Base-by-base conservation (phyloP, 1,284 basidiomycete species). In the Ceratobasidium sp. region DNA sequence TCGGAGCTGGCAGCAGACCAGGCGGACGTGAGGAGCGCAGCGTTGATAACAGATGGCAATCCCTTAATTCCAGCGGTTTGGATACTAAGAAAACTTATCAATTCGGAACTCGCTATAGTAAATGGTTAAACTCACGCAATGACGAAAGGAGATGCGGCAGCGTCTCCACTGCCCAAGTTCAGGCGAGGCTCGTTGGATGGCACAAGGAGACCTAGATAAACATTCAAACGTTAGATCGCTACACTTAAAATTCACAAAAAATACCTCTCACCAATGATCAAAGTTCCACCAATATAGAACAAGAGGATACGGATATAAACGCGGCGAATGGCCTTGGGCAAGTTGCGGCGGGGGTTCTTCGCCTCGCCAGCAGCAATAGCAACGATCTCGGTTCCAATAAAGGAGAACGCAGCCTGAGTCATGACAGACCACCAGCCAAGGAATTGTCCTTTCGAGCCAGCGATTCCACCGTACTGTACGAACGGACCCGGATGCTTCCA, bases 1-100 rank as follows among this genome's bases (percentile, higher is more conserved):
- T 96, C 91, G 77, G 91, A 93, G 48, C 90, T 93, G 1, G 92
- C 93, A 5, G 95, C 94, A 6, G 93, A 95, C 88, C 93, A 93
- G 0, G 95, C 95, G 1, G 93, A 93, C 31, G 91, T 93, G 73
- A 97, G 83, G 36, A 97, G 87, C 80, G 89, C 90, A 7, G 95
- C 95, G 81, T 97, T 97, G 83, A 96, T 94, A 78, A 96, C 31
- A 66, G 88, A 88, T 2, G 93, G 93, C 1, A 95, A 83, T 11
- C 85, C 86, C 77, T 89, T 89, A 83, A 96, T 96, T 44, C 93
- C 91, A 0, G 93, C 91, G 53, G 85, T 87, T 79, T 88, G 80
- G 80, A 73, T 73, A 24, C 57, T 60, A 33, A 17, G 17, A 29
- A 29, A 36, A 31, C 15, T 36, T 19, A 15, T 60, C 11, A 60